phyloP scores from a whole-genome alignment of 2,329 filamentous ascomycete species.

The Colletotrichum navitas region DNA sequence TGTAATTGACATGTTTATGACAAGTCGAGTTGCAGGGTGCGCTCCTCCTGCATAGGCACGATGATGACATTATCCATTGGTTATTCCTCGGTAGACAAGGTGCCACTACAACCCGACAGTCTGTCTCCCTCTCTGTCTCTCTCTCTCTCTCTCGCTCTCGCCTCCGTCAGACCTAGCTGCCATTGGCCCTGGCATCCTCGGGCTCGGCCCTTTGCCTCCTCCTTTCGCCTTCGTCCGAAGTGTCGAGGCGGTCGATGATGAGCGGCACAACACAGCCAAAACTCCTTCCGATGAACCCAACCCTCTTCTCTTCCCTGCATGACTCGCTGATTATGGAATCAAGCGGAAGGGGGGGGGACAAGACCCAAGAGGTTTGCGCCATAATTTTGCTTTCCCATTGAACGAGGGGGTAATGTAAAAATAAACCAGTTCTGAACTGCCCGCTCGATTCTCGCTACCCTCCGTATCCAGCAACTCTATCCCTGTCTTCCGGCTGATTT shows the following conservation, averaged over 20 bases:
- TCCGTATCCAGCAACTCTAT: not conserved
- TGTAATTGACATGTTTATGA: not conserved
- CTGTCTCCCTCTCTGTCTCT: not conserved
- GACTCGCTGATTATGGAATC: not conserved
- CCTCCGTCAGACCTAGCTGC: not conserved
- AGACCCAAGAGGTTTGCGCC: not conserved
- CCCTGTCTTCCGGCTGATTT: not conserved
- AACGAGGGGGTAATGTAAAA: not conserved
- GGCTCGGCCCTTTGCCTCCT: not conserved
- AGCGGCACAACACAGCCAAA: conserved; percentile 4
- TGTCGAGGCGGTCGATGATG: not conserved
- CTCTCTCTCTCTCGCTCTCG: not conserved
- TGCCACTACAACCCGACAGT: not conserved
- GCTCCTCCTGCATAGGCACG: not conserved
- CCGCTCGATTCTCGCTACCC: not conserved
- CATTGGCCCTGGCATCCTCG: not conserved
- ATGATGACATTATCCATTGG: conserved; percentile 11
- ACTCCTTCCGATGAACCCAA: conserved; percentile 36
- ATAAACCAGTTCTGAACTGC: conserved; percentile 11
- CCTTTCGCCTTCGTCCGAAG: conserved; percentile 20
- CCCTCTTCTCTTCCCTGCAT: not conserved
- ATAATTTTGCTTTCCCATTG: conserved; percentile 23
- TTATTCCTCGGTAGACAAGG: not conserved
- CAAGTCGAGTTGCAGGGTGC: not conserved
- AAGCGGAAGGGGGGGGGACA: not conserved